Conservation (phyloP, 208 protist species). For the Porcisia deanei region DNA sequence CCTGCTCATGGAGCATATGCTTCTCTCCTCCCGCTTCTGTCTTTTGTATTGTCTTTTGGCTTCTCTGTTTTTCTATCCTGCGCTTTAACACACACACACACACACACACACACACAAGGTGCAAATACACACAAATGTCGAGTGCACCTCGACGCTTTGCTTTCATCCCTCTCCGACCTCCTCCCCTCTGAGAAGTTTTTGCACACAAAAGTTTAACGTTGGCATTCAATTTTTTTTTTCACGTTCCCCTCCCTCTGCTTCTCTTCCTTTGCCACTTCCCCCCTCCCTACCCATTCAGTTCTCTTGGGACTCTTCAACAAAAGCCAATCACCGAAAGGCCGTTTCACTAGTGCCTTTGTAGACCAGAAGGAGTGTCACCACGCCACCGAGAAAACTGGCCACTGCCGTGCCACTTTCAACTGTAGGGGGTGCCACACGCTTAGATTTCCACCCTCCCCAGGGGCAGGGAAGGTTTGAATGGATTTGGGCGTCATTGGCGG, state of each 20-base stretch:
- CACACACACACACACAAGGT: background rate
- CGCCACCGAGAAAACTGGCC: background rate
- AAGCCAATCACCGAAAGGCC: background rate
- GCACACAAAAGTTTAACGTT: too few species aligned
- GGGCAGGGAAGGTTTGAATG: constrained; percentile 18
- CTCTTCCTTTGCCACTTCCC: background rate
- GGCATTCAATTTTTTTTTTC: background rate
- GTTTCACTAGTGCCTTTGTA: background rate
- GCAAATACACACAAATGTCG: background rate
- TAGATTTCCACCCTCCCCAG: background rate
- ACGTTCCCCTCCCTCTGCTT: background rate
- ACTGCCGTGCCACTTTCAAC: background rate
- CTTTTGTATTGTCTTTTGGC: background rate
- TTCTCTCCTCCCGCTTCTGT: background rate
- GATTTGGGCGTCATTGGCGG: constrained; percentile 69
- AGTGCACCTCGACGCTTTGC: background rate
- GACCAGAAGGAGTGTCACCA: background rate
- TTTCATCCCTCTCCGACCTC: background rate
- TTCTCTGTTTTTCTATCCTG: background rate
- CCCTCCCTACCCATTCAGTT: background rate
- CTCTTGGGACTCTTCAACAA: background rate
- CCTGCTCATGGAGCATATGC: background rate
- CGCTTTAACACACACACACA: background rate
- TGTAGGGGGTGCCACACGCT: background rate
- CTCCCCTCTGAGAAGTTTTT: too few species aligned